Percentiles rank a stretch among this genome's conserved stretches.
phyloP scores from a whole-genome alignment of 257 asterid genomes.

The Osmanthus fragrans region DNA sequence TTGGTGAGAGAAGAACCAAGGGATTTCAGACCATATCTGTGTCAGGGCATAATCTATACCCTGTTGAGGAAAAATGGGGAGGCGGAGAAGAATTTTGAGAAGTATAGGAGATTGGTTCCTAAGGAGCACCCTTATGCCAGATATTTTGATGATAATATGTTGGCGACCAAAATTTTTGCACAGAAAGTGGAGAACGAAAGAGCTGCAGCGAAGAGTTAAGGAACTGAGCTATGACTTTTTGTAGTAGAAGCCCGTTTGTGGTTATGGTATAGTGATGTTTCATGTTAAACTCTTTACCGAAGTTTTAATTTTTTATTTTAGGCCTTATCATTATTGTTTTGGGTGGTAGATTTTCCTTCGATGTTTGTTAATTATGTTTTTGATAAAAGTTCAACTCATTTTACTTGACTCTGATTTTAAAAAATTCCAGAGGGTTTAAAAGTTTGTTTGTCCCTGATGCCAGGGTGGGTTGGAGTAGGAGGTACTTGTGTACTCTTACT shows the following conservation, averaged over 20 bases:
- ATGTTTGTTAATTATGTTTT: neutral
- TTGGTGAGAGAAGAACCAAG: slow-evolving; percentile 86
- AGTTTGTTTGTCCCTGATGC: no score
- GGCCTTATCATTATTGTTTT: neutral
- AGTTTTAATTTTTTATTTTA: slow-evolving; percentile 22
- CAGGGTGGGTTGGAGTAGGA: no score
- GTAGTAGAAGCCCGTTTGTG: neutral
- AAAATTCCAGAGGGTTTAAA: no score
- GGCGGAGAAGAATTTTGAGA: slow-evolving; percentile 85
- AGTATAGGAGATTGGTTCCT: slow-evolving; percentile 78
- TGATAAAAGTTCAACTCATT: no score
- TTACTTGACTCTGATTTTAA: no score
- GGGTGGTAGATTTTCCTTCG: neutral
- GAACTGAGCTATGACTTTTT: neutral
- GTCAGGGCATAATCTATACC: slow-evolving; percentile 86
- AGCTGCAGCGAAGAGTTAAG: slow-evolving; percentile 44
- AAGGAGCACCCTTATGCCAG: slow-evolving; percentile 84
- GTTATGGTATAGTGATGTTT: slow-evolving; percentile 7
- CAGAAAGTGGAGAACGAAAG: slow-evolving; percentile 73
- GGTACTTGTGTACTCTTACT: no score
- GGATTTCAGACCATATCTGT: slow-evolving; percentile 89
- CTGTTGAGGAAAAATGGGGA: slow-evolving; percentile 66
- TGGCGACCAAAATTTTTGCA: slow-evolving; percentile 76
- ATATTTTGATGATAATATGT: slow-evolving; percentile 84
- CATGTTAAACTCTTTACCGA: slow-evolving; percentile 10